A percentile compares a stretch with the other conserved stretches of the same genome.
These are phyloP conservation scores for Termitomyces bulborhizus DNA, from an alignment of 768 basidiomycete genomes.

Conservation along the genomic window DNA sequence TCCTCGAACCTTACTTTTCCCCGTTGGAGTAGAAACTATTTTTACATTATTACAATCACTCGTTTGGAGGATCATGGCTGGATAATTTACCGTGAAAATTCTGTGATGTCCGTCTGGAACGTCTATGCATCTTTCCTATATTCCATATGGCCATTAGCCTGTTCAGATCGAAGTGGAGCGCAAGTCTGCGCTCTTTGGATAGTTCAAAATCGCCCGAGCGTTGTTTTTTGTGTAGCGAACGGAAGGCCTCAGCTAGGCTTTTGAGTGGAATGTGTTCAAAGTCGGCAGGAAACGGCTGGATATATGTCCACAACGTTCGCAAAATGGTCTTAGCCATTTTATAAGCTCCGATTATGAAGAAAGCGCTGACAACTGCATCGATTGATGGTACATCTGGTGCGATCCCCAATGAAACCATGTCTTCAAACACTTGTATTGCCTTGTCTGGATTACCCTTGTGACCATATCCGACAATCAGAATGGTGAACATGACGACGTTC, in stretches of 20 bases:
- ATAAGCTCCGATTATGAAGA: conserved; percentile 50
- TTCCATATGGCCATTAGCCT: conserved; percentile 9
- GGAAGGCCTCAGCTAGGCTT: conserved; percentile 42
- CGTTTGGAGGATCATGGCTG: background rate
- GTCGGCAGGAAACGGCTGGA: conserved; percentile 53
- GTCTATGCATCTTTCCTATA: background rate
- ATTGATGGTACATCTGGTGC: conserved; percentile 66
- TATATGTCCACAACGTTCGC: conserved; percentile 56
- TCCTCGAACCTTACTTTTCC: background rate
- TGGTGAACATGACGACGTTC: conserved; percentile 69
- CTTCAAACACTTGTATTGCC: conserved; percentile 50
- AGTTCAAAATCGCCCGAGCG: conserved; percentile 12
- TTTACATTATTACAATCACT: conserved; percentile 1
- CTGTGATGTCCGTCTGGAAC: background rate
- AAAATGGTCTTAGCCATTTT: conserved; percentile 47
- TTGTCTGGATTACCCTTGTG: conserved; percentile 47
- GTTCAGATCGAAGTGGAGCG: conserved; percentile 32
- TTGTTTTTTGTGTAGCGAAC: conserved; percentile 25
- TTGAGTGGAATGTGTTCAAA: conserved; percentile 38
- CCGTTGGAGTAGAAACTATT: background rate
- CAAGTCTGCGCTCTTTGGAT: conserved; percentile 27
- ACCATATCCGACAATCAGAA: conserved; percentile 67
- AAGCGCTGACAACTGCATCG: conserved; percentile 66
- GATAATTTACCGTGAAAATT: background rate
- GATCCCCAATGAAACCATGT: conserved; percentile 58